Percentiles rank a stretch among this genome's conserved stretches.
Evolutionary conservation across 2,329 filamentous ascomycete species (phyloP).

Genomic region (Orbilia brochopaga): DNA sequence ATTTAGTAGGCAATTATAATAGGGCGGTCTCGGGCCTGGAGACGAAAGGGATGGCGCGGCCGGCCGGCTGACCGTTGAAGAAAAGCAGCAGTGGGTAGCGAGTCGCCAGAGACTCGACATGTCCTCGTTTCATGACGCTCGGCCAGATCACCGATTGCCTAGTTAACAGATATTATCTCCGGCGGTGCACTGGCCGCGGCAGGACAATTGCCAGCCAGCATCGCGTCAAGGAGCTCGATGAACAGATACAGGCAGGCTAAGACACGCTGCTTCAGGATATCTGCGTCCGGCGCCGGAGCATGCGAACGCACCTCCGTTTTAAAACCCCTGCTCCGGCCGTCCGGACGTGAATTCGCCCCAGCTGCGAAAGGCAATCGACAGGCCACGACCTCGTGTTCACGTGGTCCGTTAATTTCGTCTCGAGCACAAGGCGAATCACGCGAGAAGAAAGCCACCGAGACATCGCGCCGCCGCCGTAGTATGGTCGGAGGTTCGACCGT

Average conservation of each 20-base stretch:
- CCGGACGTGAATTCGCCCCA: no score
- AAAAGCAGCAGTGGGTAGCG: slow-evolving; percentile 2
- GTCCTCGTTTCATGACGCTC: background rate
- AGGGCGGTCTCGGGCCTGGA: background rate
- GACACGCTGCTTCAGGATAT: slow-evolving; percentile 3
- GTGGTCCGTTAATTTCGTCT: background rate
- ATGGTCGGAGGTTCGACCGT: no score
- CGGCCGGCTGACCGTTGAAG: background rate
- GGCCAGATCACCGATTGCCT: background rate
- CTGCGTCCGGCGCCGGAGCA: background rate
- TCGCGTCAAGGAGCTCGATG: no score
- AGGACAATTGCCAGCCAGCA: no score
- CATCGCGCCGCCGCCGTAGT: background rate
- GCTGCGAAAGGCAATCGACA: no score
- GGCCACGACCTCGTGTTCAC: background rate
- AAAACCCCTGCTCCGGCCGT: no score
- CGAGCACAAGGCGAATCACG: slow-evolving; percentile 1
- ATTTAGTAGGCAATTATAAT: no score
- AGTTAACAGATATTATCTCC: background rate
- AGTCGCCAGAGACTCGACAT: slow-evolving; percentile 1
- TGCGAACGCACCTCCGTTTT: slow-evolving; percentile 1
- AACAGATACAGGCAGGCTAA: no score
- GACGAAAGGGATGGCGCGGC: slow-evolving; percentile 1
- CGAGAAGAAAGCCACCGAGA: slow-evolving; percentile 5
- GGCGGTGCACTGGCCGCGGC: background rate